These are phyloP conservation scores for Saccharomyces hybrid DNA, from an alignment of 1,139 yeast species.

Conservation along the genomic window DNA sequence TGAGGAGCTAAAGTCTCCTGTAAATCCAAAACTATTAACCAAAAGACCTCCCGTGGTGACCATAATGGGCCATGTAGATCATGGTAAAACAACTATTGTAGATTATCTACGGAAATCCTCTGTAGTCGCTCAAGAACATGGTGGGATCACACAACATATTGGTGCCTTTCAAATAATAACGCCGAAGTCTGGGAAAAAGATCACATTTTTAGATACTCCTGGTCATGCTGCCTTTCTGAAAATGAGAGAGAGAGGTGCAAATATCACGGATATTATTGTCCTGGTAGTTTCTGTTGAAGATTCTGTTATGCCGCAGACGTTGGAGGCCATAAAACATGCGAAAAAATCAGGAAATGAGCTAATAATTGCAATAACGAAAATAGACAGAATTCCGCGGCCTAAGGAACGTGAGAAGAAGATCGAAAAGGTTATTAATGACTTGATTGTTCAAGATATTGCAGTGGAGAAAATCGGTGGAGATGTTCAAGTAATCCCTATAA, in stretches of 20 bases:
- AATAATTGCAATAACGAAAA: slow-evolving; percentile 87
- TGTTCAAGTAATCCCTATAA: slow-evolving; percentile 78
- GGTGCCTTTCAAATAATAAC: slow-evolving; percentile 91
- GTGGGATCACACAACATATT: slow-evolving; percentile 96
- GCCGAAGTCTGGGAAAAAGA: slow-evolving; percentile 62
- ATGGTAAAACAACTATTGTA: slow-evolving; percentile 91
- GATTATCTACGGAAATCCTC: slow-evolving; percentile 80
- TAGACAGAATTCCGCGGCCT: slow-evolving; percentile 71
- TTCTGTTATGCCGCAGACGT: slow-evolving; percentile 95
- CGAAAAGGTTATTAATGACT: slow-evolving; percentile 64
- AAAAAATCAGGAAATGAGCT: slow-evolving; percentile 69
- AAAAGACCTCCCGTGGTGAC: slow-evolving; percentile 91
- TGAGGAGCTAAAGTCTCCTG: slow-evolving; percentile 36
- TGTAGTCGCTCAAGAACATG: slow-evolving; percentile 78
- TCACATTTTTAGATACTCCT: slow-evolving; percentile 93
- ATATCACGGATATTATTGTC: slow-evolving; percentile 83
- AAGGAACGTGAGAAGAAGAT: slow-evolving; percentile 35
- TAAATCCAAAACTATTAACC: slow-evolving; percentile 41
- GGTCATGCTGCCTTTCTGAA: slow-evolving; percentile 96
- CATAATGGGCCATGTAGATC: slow-evolving; percentile 98
- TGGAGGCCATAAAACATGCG: slow-evolving; percentile 92
- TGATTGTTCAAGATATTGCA: slow-evolving; percentile 70
- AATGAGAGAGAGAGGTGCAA: slow-evolving; percentile 96
- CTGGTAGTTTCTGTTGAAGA: slow-evolving; percentile 98
- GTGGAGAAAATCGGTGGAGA: slow-evolving; percentile 96